Percentiles rank a stretch among this genome's conserved stretches.
Conservation (phyloP, 2,329 filamentous ascomycete species). For the Seiridium cupressi region DNA sequence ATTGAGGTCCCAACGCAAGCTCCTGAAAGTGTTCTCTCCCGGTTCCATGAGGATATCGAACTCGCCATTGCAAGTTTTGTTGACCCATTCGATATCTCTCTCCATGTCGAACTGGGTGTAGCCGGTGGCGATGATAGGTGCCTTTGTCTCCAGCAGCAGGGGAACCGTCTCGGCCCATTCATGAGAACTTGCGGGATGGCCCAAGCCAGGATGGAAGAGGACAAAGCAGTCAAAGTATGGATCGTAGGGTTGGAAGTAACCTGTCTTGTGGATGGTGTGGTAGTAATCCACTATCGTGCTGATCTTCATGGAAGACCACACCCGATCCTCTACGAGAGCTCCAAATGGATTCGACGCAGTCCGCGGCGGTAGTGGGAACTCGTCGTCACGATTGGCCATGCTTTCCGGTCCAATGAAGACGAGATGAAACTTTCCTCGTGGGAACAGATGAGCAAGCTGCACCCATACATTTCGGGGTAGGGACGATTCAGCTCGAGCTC, state of each 20-base stretch:
- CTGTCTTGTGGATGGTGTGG: conserved; percentile 89
- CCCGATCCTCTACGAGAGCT: conserved; percentile 86
- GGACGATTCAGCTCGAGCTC: conserved; percentile 95
- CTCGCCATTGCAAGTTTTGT: conserved; percentile 81
- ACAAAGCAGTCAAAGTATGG: conserved; percentile 98
- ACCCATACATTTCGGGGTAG: conserved; percentile 92
- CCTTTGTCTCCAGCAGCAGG: conserved; percentile 88
- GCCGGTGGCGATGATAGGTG: conserved; percentile 89
- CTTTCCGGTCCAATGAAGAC: conserved; percentile 95
- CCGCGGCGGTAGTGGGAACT: conserved; percentile 86
- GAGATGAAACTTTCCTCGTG: conserved; percentile 83
- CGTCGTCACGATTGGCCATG: conserved; percentile 90
- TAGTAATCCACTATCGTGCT: conserved; percentile 98
- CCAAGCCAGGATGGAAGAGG: conserved; percentile 93
- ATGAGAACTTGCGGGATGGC: conserved; percentile 87
- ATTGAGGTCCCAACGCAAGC: conserved; percentile 94
- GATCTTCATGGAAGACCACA: conserved; percentile 90
- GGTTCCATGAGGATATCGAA: conserved; percentile 91
- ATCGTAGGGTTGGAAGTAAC: conserved; percentile 90
- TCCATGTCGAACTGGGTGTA: conserved; percentile 97
- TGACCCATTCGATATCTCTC: conserved; percentile 86
- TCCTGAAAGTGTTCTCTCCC: conserved; percentile 91
- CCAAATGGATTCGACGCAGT: conserved; percentile 88
- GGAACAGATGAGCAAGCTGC: conserved; percentile 92
- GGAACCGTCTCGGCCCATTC: conserved; percentile 94